phyloP scores from a whole-genome alignment of 805 yeast genomes.

The Yamadazyma phyllophila region DNA sequence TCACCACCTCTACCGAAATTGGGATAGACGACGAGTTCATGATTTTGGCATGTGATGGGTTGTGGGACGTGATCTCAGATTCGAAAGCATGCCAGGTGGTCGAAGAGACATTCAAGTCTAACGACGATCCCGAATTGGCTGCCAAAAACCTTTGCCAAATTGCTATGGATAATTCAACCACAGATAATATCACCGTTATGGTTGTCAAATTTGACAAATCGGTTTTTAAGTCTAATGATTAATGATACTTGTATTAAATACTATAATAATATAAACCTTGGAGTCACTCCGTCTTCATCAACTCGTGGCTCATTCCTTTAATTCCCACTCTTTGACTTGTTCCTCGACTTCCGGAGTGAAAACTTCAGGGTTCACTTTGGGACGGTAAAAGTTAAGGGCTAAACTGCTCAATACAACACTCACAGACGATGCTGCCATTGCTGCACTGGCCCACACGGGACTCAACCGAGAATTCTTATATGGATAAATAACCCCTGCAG shows the following conservation, averaged over 20 bases:
- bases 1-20: slow-evolving; percentile 83
- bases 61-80: slow-evolving; percentile 93
- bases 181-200: slow-evolving; percentile 94
- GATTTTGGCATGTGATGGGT: slow-evolving; percentile 92
- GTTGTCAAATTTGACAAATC: slow-evolving; percentile 58
- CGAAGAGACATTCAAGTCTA: slow-evolving; percentile 40
- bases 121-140: slow-evolving; percentile 56
- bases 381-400: slow-evolving; percentile 47
- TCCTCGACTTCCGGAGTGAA: not conserved
- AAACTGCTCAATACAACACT: slow-evolving; percentile 59
- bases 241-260: slow-evolving; percentile 6
- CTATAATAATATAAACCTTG: not conserved
- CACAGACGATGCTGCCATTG: slow-evolving; percentile 60
- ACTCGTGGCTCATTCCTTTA: not conserved
- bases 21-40: slow-evolving; percentile 67
- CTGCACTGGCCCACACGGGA: slow-evolving; percentile 68
- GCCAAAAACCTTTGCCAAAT: slow-evolving; percentile 63
- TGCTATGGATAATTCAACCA: slow-evolving; percentile 76
- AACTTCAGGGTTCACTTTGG: slow-evolving; percentile 15
- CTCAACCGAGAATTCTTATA: slow-evolving; percentile 50
- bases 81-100: slow-evolving; percentile 78
- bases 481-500: slow-evolving; percentile 67
- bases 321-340: not conserved
- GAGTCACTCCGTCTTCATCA: not conserved
- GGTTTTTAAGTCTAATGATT: slow-evolving; percentile 31